phyloP scores from a whole-genome alignment of 202 grass and related monocot genomes.

The Sporobolus alterniflorus region DNA sequence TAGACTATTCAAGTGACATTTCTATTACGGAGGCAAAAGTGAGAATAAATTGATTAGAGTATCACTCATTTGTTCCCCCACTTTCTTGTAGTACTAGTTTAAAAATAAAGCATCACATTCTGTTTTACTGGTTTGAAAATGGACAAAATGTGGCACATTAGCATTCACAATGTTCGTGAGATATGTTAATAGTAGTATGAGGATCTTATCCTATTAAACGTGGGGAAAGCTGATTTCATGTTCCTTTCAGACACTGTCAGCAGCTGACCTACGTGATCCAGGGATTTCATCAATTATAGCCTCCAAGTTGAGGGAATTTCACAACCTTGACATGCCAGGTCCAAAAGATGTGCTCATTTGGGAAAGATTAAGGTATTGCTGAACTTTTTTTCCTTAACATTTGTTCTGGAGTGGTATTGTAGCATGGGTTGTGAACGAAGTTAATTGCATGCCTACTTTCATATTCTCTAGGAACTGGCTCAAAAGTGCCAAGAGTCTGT shows the following conservation, averaged over 20 bases:
- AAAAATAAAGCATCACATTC: slow-evolving; percentile 25
- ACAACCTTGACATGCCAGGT: slow-evolving; percentile 89
- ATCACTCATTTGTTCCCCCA: slow-evolving; percentile 26
- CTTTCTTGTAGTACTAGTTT: neutral
- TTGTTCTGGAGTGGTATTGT: neutral
- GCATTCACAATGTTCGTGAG: neutral
- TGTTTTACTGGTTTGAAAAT: neutral
- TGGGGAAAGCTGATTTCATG: slow-evolving; percentile 35
- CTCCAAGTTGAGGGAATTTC: slow-evolving; percentile 77
- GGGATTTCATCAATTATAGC: slow-evolving; percentile 75
- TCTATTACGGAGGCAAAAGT: neutral
- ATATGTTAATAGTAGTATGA: slow-evolving; percentile 14
- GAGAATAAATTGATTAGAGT: slow-evolving; percentile 4
- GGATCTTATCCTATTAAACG: neutral
- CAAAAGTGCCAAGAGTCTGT: slow-evolving; percentile 57
- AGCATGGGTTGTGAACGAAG: neutral
- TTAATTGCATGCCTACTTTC: neutral
- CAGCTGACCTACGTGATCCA: slow-evolving; percentile 74
- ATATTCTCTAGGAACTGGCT: slow-evolving; percentile 72
- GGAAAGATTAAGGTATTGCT: slow-evolving; percentile 79
- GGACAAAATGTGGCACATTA: neutral
- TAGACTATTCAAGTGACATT: neutral
- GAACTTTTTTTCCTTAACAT: neutral
- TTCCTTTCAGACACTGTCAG: slow-evolving; percentile 78
- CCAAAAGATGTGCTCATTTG: slow-evolving; percentile 59